These are phyloP conservation scores for Stropharia rugosoannulata DNA, from an alignment of 768 basidiomycete genomes.

Conservation along the genomic window DNA sequence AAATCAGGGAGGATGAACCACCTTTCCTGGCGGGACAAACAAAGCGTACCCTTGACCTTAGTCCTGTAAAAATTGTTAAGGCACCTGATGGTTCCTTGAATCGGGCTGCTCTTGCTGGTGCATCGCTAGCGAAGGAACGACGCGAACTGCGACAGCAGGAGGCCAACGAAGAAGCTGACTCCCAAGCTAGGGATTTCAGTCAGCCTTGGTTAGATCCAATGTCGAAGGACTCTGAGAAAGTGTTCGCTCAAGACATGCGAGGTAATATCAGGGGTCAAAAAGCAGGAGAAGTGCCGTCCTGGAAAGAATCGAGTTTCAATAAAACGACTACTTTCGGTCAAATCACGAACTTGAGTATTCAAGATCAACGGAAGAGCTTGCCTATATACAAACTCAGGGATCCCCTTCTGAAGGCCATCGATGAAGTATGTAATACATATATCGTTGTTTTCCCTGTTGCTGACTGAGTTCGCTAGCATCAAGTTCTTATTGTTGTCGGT, in stretches of 20 bases:
- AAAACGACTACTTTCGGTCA: conserved; percentile 96
- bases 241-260: conserved; percentile 93
- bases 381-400: conserved; percentile 97
- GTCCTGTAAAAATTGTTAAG: conserved; percentile 97
- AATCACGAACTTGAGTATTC: conserved; percentile 85
- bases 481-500: conserved; percentile 96
- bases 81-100: conserved; percentile 98
- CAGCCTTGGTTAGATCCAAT: conserved; percentile 99
- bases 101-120: conserved; percentile 91
- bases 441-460: not conserved
- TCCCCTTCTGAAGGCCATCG: conserved; percentile 84
- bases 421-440: conserved; percentile 58
- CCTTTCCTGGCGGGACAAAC: conserved; percentile 96
- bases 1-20: conserved; percentile 95
- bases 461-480: conserved; percentile 56
- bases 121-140: conserved; percentile 91
- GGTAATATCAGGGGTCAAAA: conserved; percentile 81
- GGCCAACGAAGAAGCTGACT: conserved; percentile 90
- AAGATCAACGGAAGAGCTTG: conserved; percentile 87
- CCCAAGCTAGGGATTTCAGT: conserved; percentile 91
- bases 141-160: conserved; percentile 94
- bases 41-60: conserved; percentile 91
- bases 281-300: conserved; percentile 79
- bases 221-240: conserved; percentile 81
- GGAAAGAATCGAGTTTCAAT: conserved; percentile 92